Base-by-base conservation (phyloP, 768 basidiomycete species). In the Leccinellum luteum region DNA sequence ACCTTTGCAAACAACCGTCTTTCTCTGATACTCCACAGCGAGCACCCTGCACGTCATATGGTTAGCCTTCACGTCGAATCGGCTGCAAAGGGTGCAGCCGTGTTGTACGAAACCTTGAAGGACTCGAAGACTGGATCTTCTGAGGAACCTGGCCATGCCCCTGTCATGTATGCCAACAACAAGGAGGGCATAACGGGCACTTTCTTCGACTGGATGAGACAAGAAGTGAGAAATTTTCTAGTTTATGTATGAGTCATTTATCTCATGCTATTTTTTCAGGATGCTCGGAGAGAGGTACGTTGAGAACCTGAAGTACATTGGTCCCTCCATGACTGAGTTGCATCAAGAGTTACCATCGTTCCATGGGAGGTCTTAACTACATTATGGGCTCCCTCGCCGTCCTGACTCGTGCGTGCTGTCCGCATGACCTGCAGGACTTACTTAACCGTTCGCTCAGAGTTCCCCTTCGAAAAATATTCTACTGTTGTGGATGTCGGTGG, bases 1-100 rank as follows among this genome's bases (percentile, higher is more conserved):
- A 66, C 67, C 0, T 77, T 73, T 52, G 61, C 71, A 19, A 76
- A 76, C 60, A 76, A 70, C 48, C 71, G 73, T 0, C 61, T 76
- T 7, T 74, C 72, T n/a, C 44, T 70, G 8, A 62, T 64, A 41
- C 60, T 76, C 6, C 66, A 63, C 28, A 61, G 58, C 13, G 49
- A 64, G 23, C 64, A 72, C 28, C 59, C 69, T 27, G 60, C 63
- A 28, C 57, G 54, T 34, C 62, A 66, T 50, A 63, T 69, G 57
- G 13, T 64, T 34, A 51, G 25, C 31, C 54, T 63, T 23, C 69
- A 68, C 9, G 55, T 66, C 27, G 63, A 70, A 27, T 53, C 45
- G 10, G 21, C 15, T 8, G 51, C 54, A 17, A 66, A 59, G 55
- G 71, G 60, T 17, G 62, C 60, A 17, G 50, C 53, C 41, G 60